Percentiles rank a stretch among this genome's conserved stretches.
These are phyloP conservation scores for Mercurialis annua DNA, from an alignment of 345 rosid species.

Conservation along the genomic window DNA sequence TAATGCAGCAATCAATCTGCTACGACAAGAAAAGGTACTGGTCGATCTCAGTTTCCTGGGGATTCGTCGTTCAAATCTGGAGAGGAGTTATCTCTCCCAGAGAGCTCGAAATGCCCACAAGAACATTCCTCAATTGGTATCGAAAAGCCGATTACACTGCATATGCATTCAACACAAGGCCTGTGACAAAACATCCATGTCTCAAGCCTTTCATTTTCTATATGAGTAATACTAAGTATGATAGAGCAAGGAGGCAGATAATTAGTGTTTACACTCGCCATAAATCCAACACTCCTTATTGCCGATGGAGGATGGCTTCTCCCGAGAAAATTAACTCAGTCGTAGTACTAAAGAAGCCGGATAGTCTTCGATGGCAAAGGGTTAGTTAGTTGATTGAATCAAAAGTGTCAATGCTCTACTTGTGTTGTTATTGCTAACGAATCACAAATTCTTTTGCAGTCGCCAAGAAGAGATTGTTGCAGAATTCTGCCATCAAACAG, in stretches of 20 bases:
- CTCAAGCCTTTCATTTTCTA: constrained; percentile 65
- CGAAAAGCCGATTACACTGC: constrained; percentile 66
- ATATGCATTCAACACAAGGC: constrained; percentile 81
- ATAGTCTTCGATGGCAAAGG: constrained; percentile 62
- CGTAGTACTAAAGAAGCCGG: constrained; percentile 62
- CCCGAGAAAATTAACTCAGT: constrained; percentile 51
- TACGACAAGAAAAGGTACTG: constrained; percentile 55
- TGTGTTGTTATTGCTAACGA: not conserved
- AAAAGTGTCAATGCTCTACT: too few species aligned
- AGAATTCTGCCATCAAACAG: constrained; percentile 59
- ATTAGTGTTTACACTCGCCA: constrained; percentile 49
- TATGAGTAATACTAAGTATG: constrained; percentile 46
- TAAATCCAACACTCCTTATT: constrained; percentile 38
- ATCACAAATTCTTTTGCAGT: constrained; percentile 38
- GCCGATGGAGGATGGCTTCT: constrained; percentile 69
- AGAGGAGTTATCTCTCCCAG: constrained; percentile 76
- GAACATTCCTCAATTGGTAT: constrained; percentile 85
- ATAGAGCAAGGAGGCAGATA: constrained; percentile 46
- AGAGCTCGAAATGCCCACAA: constrained; percentile 81
- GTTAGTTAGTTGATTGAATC: constrained; percentile 28
- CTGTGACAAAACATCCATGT: constrained; percentile 72
- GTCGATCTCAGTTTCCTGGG: constrained; percentile 86
- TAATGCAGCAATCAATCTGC: constrained; percentile 81
- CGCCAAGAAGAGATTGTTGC: constrained; percentile 83
- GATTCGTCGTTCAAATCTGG: constrained; percentile 68